Base-by-base conservation (phyloP, 2,329 filamentous ascomycete species). In the Pseudopyricularia javanii region DNA sequence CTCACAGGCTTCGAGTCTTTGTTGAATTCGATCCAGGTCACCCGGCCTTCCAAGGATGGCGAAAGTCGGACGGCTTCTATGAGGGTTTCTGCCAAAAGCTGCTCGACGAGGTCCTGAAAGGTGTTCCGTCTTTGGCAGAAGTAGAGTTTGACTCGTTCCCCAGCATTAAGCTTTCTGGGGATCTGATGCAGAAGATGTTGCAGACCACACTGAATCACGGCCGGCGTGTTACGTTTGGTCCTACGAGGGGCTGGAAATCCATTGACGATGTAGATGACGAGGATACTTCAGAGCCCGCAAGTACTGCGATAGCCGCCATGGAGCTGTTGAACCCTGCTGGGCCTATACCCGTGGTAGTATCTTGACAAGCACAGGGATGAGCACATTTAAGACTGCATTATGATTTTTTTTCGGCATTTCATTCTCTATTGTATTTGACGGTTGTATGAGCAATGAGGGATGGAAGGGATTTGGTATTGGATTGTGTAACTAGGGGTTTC, bases 11-110 rank as follows among this genome's bases (percentile, higher is more conserved):
- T 49, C 79, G 75, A 26, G 76, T 91, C 11, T 86, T 86, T 61
- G 79, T 89, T 24, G 81, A 90, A 64, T 79, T 78, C 57, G 86
- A 91, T 60, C 85, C 86, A 0, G 85, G 81, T 51, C 76, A 85
- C 59, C 74, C 72, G 28, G 69, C 81, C 20, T 88, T 87, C 59
- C 77, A 79, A 53, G 85, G 84, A 0, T 90, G 85, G 60, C 76
- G 84, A 14, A 74, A 76, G 26, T 74, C 75, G 1, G 76, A 83
- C 26, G 79, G 82, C 1, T 88, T 86, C 57, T 91, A 88, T 61
- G 86, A 88, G 55, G 66, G 65, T 5, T 90, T 89, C 61, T 82
- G 78, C 26, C 69, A 74, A 11, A 67, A 70, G 2, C 66, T 90
- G 28, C 62, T 90, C 7, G 65, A 68, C 4, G 71, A 69, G 7